Evolutionary conservation across 148 eudicot species (phyloP), one percentile per base, ranked within the genome.

Genomic region (Chenopodium album): DNA sequence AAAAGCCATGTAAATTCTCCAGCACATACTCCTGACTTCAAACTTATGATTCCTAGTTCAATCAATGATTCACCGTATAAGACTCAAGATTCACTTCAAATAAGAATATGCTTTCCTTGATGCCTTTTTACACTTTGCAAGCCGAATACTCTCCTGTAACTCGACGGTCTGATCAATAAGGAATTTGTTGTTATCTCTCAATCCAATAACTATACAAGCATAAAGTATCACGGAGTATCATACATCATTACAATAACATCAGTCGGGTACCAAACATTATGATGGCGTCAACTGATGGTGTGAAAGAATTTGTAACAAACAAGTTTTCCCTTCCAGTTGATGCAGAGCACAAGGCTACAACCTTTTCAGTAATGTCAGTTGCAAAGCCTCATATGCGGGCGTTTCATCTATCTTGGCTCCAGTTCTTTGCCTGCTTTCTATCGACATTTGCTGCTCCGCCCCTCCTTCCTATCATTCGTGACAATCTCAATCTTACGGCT

Each of bases 391-490:
- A 93, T 82, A 92, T 93, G 98, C 83, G 89, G 4, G 93, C 99
- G 0, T 95, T 95, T 70, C 98, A 95, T 71, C 84, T 95, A 10
- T 83, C 97, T 1, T 95, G 98, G 98, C 41, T 93, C 8, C 92
- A 92, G 7, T 92, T 92, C 89, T 95, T 95, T 52, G 79, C 90
- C 9, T 92, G 97, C 56, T 93, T 92, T 79, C 86, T 95, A 1
- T 93, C 99, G 63, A 85, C 89, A n/a, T 95, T 95, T 71, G 94
- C 98, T 4, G 93, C 94, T 8, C 97, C 98, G 0, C 98, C 98
- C 0, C 90, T 95, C 14, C 84, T 93, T 44, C 98, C 98, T 0
- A 34, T 95, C 44, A 95, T 95, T 34, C 91, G 98, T 8, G 97
- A 93, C 74, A 85, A 92, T 77, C 92, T 95, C 48, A 48, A 84